Percentiles rank a stretch among this genome's conserved stretches.
Conservation (phyloP, 2,329 filamentous ascomycete genomes). For the Ilyonectria destructans region DNA sequence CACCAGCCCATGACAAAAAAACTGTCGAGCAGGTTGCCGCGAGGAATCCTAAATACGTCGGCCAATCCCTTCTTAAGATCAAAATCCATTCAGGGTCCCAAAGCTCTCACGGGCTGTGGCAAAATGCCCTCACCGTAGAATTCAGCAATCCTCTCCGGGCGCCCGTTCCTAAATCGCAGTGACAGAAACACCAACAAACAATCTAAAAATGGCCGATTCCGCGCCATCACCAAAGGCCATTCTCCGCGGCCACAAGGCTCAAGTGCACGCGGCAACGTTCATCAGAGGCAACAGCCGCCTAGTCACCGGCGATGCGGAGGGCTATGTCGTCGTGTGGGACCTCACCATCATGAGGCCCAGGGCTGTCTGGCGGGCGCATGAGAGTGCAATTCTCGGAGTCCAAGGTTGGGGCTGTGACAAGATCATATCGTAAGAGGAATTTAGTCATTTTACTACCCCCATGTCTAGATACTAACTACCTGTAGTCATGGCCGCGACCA, state of each 20-base stretch:
- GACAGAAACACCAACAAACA: slow-evolving; percentile 5
- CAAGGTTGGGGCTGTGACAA: slow-evolving; percentile 80
- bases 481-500: slow-evolving; percentile 91
- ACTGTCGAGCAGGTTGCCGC: not conserved
- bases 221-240: slow-evolving; percentile 70
- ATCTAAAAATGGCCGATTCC: slow-evolving; percentile 48
- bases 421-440: slow-evolving; percentile 81
- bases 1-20: too few species aligned
- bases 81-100: not conserved
- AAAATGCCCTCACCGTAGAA: slow-evolving; percentile 1
- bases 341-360: slow-evolving; percentile 84
- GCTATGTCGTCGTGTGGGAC: slow-evolving; percentile 91
- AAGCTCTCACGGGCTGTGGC: not conserved
- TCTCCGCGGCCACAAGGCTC: slow-evolving; percentile 86
- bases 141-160: not conserved
- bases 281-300: slow-evolving; percentile 82
- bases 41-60: not conserved
- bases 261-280: slow-evolving; percentile 85
- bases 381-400: slow-evolving; percentile 82
- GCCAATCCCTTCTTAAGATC: too few species aligned
- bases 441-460: not conserved
- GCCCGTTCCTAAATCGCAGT: slow-evolving; percentile 7
- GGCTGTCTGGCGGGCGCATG: slow-evolving; percentile 90
- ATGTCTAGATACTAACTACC: not conserved
- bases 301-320: slow-evolving; percentile 90